Percentiles rank a stretch among this genome's conserved stretches.
phyloP scores from a whole-genome alignment of 2,329 filamentous ascomycete genomes.

The Pestalotiopsis sp. region DNA sequence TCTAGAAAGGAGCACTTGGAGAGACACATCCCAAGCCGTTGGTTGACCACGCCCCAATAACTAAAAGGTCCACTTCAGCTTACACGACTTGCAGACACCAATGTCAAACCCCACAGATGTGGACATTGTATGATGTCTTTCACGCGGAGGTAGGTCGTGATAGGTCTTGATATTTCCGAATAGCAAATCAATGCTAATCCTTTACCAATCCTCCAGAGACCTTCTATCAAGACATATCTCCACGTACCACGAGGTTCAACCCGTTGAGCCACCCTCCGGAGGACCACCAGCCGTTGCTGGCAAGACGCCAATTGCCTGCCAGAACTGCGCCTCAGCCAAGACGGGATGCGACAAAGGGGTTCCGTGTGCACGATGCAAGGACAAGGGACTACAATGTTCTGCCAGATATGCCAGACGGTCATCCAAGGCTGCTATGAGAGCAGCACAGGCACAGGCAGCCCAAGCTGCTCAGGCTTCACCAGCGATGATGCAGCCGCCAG shows the following conservation, averaged over 20 bases:
- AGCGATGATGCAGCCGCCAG: conserved; percentile 29
- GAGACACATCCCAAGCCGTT: conserved; percentile 55
- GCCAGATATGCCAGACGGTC: conserved; percentile 53
- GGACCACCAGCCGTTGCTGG: conserved; percentile 43
- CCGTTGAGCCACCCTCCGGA: conserved; percentile 46
- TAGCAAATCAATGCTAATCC: not conserved
- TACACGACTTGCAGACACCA: conserved; percentile 45
- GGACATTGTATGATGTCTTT: conserved; percentile 51
- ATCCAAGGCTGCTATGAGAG: conserved; percentile 48
- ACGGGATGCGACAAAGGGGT: conserved; percentile 53
- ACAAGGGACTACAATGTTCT: conserved; percentile 50
- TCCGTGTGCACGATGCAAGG: conserved; percentile 50
- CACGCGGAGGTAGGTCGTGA: conserved; percentile 35
- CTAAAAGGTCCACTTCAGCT: not conserved
- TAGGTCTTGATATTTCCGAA: not conserved
- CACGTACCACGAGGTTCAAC: conserved; percentile 53
- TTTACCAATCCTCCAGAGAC: conserved; percentile 34
- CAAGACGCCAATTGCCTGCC: conserved; percentile 49
- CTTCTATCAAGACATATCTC: conserved; percentile 53
- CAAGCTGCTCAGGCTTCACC: conserved; percentile 38
- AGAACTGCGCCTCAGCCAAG: conserved; percentile 52
- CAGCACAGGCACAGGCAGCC: conserved; percentile 16
- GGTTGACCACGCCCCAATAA: conserved; percentile 25
- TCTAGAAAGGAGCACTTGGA: conserved; percentile 60
- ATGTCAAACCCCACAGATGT: conserved; percentile 57